Evolutionary conservation across 2,329 filamentous ascomycete genomes (phyloP), one percentile per base, ranked within the genome.

Genomic region (Stachybotrys chlorohalonatus): DNA sequence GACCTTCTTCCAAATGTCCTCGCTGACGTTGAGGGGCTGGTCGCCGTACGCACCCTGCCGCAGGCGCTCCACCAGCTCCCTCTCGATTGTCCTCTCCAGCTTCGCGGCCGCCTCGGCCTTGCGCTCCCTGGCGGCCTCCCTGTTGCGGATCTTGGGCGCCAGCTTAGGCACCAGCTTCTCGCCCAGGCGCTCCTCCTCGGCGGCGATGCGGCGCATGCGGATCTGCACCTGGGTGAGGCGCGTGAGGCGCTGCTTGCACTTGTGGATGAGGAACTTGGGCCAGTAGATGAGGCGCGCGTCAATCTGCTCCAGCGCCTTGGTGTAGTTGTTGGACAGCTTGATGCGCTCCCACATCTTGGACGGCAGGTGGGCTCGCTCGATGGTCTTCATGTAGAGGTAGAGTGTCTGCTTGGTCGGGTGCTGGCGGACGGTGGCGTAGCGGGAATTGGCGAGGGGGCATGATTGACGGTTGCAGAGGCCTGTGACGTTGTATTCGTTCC

Each of bases 371-470:
- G 87, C 81, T 58, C 94, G 89, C 76, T 96, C 91, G 62, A 92
- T 83, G 5, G 90, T 94, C 77, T 96, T 97, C 81, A 96, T 95
- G 80, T 95, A 97, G 55, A 97, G 85, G 75, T 96, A 97, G 59
- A 97, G 81, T 8, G 84, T 84, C 59, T 89, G 88, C 53, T 89
- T 92, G 57, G 71, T 85, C 75, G 91, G 87, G 66, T 95, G 85
- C 53, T 89, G 83, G 60, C 93, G 87, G 57, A 97, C 85, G 8
- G 93, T 97, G 57, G 93, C 93, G 78, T 97, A 96, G 57, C 91
- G 84, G 46, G 86, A 89, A 75, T 96, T 96, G 62, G 92, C 90
- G 55, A 96, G 83, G 3, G 92, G 91, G 69, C 92, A 96, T 53
- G 89, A 90, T 71, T 96, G 90, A 56, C 90, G 82, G 68, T 89